Evolutionary conservation across 2,329 filamentous ascomycete genomes (phyloP).

Genomic region (Diplodia intermedia): DNA sequence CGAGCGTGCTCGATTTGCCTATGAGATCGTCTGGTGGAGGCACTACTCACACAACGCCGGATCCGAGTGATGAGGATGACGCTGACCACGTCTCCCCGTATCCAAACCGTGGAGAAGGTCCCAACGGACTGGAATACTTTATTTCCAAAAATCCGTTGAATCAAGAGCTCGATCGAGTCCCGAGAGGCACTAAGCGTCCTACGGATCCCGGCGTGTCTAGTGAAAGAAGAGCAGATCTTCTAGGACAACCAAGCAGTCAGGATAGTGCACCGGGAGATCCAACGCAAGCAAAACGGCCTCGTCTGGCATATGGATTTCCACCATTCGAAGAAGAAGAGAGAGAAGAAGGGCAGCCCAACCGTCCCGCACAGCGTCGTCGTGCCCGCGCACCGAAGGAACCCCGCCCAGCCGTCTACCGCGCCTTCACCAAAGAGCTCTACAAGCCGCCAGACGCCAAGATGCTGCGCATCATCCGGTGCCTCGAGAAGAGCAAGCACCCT

Average conservation of each 20-base stretch:
- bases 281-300: not conserved
- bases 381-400: not conserved
- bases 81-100: too few relatives aligned
- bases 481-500: constrained; percentile 23
- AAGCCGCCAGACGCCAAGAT: not conserved
- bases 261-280: not conserved
- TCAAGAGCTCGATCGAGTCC: too few relatives aligned
- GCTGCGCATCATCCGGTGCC: constrained; percentile 33
- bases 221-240: not conserved
- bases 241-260: not conserved
- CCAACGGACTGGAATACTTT: too few relatives aligned
- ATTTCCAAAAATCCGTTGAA: too few relatives aligned
- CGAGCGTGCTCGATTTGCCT: too few relatives aligned
- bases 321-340: not conserved
- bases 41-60: not conserved
- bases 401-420: not conserved
- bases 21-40: not conserved
- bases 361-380: not conserved
- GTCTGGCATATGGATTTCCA: not conserved
- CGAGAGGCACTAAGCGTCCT: not conserved
- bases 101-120: too few relatives aligned
- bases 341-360: not conserved
- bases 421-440: not conserved
- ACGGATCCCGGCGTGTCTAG: not conserved
- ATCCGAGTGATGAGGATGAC: too few relatives aligned